Percentiles rank a stretch among this genome's conserved stretches.
Evolutionary conservation across 148 eudicot genomes (phyloP).

Genomic region (Vaccinium darrowii): DNA sequence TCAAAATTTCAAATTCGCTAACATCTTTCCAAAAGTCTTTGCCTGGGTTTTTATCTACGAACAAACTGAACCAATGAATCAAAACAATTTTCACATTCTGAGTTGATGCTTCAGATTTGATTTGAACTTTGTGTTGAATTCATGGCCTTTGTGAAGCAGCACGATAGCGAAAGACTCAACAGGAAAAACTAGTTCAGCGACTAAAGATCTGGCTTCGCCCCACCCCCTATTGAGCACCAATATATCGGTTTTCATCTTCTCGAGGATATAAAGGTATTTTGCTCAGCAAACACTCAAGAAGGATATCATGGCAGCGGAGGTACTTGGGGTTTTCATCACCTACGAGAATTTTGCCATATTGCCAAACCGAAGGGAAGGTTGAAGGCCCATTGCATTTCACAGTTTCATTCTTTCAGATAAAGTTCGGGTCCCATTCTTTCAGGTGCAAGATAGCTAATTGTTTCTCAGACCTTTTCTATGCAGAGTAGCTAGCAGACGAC

Average conservation of each 20-base stretch:
- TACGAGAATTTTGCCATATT: neutral
- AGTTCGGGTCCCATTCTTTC: neutral
- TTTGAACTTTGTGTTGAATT: neutral
- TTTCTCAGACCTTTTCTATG: neutral
- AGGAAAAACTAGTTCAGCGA: neutral
- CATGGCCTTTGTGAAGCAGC: neutral
- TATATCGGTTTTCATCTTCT: neutral
- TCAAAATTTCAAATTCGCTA: neutral
- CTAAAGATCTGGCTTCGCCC: neutral
- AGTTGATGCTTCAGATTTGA: neutral
- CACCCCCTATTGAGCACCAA: neutral
- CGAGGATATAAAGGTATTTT: neutral
- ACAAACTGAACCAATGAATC: neutral
- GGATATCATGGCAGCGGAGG: neutral
- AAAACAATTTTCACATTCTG: neutral
- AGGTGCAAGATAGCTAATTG: neutral
- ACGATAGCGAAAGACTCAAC: neutral
- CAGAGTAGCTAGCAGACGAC: neutral
- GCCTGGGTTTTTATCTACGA: neutral
- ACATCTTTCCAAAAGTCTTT: neutral
- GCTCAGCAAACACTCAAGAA: neutral
- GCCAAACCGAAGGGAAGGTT: neutral
- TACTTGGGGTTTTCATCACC: neutral
- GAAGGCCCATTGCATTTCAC: neutral
- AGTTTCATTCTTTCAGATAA: neutral